Evolutionary conservation across 2,329 filamentous ascomycete species (phyloP).

Genomic region (Aspergillus neoniger): DNA sequence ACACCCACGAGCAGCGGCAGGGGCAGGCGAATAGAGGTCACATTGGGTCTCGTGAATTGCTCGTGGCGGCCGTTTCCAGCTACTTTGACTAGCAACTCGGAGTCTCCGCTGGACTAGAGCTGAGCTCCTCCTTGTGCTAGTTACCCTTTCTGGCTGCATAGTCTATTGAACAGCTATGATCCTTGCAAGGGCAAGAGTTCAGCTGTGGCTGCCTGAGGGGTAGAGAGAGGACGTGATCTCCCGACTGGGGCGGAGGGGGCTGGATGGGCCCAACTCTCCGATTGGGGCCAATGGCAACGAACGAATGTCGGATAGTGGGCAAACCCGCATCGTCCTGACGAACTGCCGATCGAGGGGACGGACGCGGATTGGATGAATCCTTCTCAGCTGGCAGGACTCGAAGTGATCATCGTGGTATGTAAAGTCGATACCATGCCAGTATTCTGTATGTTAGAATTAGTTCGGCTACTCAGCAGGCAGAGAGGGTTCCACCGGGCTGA

Average conservation of each 20-base stretch:
- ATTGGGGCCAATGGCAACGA: background rate
- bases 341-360: slow-evolving; percentile 10
- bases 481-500: background rate
- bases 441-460: background rate
- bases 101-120: background rate
- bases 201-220: slow-evolving; percentile 9
- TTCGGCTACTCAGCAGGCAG: background rate
- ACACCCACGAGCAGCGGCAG: background rate
- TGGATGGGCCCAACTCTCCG: background rate
- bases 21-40: background rate
- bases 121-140: background rate
- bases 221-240: slow-evolving; percentile 1
- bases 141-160: background rate
- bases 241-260: background rate
- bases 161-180: slow-evolving; percentile 1
- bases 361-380: background rate
- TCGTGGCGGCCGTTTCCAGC: background rate
- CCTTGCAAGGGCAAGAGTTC: background rate
- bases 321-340: slow-evolving; percentile 9
- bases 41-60: background rate
- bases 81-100: background rate
- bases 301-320: background rate
- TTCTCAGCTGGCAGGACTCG: slow-evolving; percentile 4
- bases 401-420: background rate
- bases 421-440: background rate